Evolutionary conservation across 75 land plant genomes (phyloP), one percentile per base, ranked within the genome.

Genomic region (Picea glauca): DNA sequence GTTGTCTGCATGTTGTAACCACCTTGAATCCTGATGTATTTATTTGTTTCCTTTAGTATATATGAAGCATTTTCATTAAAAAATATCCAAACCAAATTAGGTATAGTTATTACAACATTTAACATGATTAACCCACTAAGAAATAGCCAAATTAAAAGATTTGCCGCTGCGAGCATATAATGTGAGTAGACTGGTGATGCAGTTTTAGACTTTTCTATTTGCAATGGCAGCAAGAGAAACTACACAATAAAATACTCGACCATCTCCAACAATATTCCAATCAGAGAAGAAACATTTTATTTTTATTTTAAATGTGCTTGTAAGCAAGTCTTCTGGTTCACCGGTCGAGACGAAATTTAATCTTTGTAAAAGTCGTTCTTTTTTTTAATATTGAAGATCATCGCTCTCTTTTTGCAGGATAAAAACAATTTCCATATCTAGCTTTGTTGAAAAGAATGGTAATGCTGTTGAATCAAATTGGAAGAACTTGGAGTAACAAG

Each of bases 221-320:
- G 35, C 40, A 70, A 11, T 70, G 18, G 2, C 74, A 7, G 17
- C 4, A 18, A 68, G 46, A 32, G 32, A 68, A 14, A 38, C 8
- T 38, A 9, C 23, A 43, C 26, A 40, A 21, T 35, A 7, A 70
- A 43, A n/a, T 70, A 9, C 21, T 15, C 13, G 18, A 35, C 40
- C 20, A 46, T 43, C 74, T 70, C 74, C 74, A 70, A 70, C 74
- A n/a, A 13, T 46, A 70, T 70, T 40, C 35, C 74, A 43, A 38
- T 20, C n/a, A 17, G 20, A 38, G 46, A 70, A 70, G 20, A 40
- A 35, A 68, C 38, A 35, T 31, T 65, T 31, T 35, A 31, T 13
- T 50, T 50, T 9, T 50, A 9, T 50, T 7, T 50, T 9, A 9
- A 50, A 11, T 9, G 12, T 9, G 56, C 56, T 15, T 9, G 8